phyloP scores from a whole-genome alignment of 2,329 filamentous ascomycete genomes.

The Aotearoamyces nothofagi region DNA sequence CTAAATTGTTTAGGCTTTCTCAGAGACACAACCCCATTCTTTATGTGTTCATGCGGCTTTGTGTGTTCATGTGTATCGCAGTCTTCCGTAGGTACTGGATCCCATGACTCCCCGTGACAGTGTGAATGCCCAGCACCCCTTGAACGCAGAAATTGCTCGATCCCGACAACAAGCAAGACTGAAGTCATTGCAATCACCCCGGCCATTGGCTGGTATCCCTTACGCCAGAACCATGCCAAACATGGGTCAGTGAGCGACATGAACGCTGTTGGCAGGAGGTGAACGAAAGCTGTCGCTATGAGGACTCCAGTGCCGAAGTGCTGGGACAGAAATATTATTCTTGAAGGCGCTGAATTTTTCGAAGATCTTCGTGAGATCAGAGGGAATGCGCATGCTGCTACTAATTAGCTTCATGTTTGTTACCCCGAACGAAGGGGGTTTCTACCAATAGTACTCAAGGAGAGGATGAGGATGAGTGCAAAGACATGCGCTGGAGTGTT shows the following conservation, averaged over 20 bases:
- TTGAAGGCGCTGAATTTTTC: constrained; percentile 11
- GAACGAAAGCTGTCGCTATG: constrained; percentile 74
- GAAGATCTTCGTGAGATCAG: constrained; percentile 18
- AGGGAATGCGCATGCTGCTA: constrained; percentile 21
- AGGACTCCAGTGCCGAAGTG: constrained; percentile 74
- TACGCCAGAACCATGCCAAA: constrained; percentile 64
- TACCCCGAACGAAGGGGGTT: too few species aligned
- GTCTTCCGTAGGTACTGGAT: constrained; percentile 10
- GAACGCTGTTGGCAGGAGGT: constrained; percentile 48
- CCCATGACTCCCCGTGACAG: constrained; percentile 27
- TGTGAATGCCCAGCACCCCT: constrained; percentile 47
- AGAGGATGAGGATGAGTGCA: constrained; percentile 40
- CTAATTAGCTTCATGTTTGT: background rate
- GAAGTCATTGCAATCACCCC: constrained; percentile 72
- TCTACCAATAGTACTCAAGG: constrained; percentile 33
- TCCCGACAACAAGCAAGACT: constrained; percentile 65
- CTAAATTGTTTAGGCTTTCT: constrained; percentile 13
- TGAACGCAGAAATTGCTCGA: constrained; percentile 82
- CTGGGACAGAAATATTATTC: constrained; percentile 37
- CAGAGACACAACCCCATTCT: constrained; percentile 14
- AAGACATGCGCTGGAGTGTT: constrained; percentile 39
- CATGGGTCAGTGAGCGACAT: constrained; percentile 44
- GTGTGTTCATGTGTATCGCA: constrained; percentile 11
- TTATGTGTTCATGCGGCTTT: too few species aligned
- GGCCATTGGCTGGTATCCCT: constrained; percentile 64